Evolutionary conservation across 2,329 filamentous ascomycete genomes (phyloP), one percentile per base, ranked within the genome.

Genomic region (Ceratocystis lukuohia): DNA sequence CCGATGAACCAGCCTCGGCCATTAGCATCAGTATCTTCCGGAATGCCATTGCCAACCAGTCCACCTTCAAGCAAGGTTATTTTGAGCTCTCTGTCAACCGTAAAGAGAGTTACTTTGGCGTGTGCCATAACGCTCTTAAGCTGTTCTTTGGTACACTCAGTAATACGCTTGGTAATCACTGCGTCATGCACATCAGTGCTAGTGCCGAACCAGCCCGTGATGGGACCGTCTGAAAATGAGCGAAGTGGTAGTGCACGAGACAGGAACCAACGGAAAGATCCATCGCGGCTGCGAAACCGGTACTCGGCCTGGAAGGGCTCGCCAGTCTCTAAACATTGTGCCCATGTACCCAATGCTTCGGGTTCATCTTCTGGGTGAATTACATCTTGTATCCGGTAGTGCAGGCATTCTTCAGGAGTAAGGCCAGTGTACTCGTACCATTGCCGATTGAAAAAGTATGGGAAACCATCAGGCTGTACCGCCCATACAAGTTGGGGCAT

Each of bases 371-470:
- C 88, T 0, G 83, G 82, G 70, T 91, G 88, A 69, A 91, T 88
- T 0, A 84, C 80, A 2, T 79, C 75, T 70, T 78, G 76, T 86
- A 87, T 90, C 1, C 81, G 81, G 37, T 78, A 71, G 0, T 87
- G 88, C 1, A 87, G 70, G 30, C 84, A 88, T 8, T 85, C 77
- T 57, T 87, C 82, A 8, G 80, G 77, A 0, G 79, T 80, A 28
- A 91, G 74, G 0, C 89, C 87, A 0, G 89, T 92, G 71, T 89
- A 92, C n/a, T 84, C 81, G 71, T 89, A 89, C 87, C 88, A 93
- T n/a, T 86, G 78, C 61, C 84, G 82, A 67, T 88, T 89, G 74
- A 87, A 92, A 75, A 89, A 92, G 71, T 92, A 88, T 70, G 84
- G 80, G 30, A 77, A 70, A 0, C 89, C 88, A 17, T 87, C 82